A percentile compares a stretch with the other conserved stretches of the same genome.
These are phyloP conservation scores for Rhizopus sp. DNA, from an alignment of 371 early-diverging fungal genomes.

Conservation along the genomic window DNA sequence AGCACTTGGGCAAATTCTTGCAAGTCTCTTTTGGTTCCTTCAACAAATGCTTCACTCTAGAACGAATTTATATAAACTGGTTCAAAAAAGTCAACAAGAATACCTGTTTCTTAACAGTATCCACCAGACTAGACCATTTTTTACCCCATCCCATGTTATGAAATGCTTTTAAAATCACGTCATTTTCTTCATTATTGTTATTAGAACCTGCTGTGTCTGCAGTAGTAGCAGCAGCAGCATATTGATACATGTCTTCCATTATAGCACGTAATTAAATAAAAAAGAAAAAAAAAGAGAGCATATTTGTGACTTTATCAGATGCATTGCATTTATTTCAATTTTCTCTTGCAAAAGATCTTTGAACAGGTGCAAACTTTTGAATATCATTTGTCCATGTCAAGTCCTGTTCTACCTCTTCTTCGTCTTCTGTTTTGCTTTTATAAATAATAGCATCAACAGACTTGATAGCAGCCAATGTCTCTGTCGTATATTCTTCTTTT, in stretches of 20 bases:
- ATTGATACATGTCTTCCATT: constrained; percentile 31
- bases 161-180: constrained; percentile 47
- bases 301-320: constrained; percentile 1
- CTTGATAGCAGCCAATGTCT: constrained; percentile 24
- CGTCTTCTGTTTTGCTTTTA: constrained; percentile 1
- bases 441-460: constrained; percentile 14
- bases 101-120: constrained; percentile 51
- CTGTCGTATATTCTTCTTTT: constrained; percentile 12
- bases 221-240: constrained; percentile 38
- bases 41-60: constrained; percentile 50
- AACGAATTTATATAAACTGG: not conserved
- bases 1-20: constrained; percentile 50
- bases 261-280: constrained; percentile 2
- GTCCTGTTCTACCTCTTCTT: constrained; percentile 12
- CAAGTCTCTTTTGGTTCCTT: constrained; percentile 47
- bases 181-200: constrained; percentile 40
- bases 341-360: constrained; percentile 6
- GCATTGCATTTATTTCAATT: constrained; percentile 4
- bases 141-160: constrained; percentile 45
- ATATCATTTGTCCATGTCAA: constrained; percentile 14
- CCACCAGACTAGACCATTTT: constrained; percentile 38
- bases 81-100: not conserved
- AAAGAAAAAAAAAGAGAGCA: constrained; percentile 5
- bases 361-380: constrained; percentile 3
- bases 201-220: constrained; percentile 8